Percentiles rank a stretch among this genome's conserved stretches.
Conservation (phyloP, 768 basidiomycete genomes). For the Naganishia randhawae region DNA sequence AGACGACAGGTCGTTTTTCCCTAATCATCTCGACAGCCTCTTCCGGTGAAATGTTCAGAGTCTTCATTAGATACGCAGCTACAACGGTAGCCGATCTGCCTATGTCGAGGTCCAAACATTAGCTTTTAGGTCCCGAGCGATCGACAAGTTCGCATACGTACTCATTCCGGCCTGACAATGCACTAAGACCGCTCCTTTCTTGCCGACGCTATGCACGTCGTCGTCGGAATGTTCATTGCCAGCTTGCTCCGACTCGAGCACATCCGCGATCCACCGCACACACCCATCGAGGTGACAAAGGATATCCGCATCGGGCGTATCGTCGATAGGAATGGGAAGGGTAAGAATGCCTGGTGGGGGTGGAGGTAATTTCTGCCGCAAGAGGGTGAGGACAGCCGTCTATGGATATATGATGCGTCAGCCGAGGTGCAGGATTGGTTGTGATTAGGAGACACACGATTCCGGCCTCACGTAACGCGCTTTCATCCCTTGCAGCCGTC, state of each 20-base stretch:
- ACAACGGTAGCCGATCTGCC: conserved; percentile 74
- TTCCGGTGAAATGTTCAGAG: conserved; percentile 58
- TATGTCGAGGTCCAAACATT: not conserved
- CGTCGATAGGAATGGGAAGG: conserved; percentile 48
- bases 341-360: conserved; percentile 38
- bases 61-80: conserved; percentile 83
- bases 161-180: conserved; percentile 89
- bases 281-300: conserved; percentile 72
- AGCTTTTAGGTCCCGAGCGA: conserved; percentile 54
- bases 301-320: conserved; percentile 63
- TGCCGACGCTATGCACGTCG: conserved; percentile 62
- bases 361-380: conserved; percentile 70
- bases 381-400: conserved; percentile 76
- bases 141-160: conserved; percentile 42
- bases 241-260: conserved; percentile 63
- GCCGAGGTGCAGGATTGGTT: conserved; percentile 61
- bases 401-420: conserved; percentile 56
- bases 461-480: conserved; percentile 63
- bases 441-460: conserved; percentile 68
- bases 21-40: conserved; percentile 68
- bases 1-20: conserved; percentile 63
- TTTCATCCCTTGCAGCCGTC: conserved; percentile 63
- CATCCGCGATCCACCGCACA: conserved; percentile 76
- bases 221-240: conserved; percentile 69
- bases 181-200: conserved; percentile 72